phyloP scores from a whole-genome alignment of 2,329 filamentous ascomycete genomes.

The Aureobasidium leucospermi region DNA sequence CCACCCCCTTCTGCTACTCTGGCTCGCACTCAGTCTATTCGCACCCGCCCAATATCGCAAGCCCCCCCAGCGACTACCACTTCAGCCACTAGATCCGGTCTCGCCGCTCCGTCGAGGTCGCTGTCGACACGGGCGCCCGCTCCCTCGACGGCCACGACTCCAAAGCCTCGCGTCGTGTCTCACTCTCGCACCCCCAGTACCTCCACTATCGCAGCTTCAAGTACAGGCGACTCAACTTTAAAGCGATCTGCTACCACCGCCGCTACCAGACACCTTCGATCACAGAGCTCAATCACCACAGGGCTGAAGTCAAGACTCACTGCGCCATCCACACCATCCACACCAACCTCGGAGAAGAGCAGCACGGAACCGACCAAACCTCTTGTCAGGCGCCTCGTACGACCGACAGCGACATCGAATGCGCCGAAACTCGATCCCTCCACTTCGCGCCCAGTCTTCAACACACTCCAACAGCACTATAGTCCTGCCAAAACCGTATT shows the following conservation, averaged over 20 bases:
- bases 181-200: conserved; percentile 3
- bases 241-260: background rate
- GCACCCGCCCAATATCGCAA: background rate
- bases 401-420: background rate
- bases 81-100: background rate
- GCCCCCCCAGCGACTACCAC: background rate
- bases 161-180: background rate
- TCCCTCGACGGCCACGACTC: background rate
- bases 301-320: background rate
- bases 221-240: background rate
- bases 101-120: background rate
- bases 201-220: background rate
- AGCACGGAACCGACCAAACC: background rate
- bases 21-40: background rate
- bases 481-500: conserved; percentile 55
- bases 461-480: conserved; percentile 59
- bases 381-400: background rate
- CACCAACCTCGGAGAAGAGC: background rate
- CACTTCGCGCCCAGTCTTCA: conserved; percentile 46
- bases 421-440: background rate
- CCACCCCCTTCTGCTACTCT: conserved; percentile 1
- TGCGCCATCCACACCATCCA: background rate
- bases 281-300: conserved; percentile 3
- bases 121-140: background rate
- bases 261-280: background rate